Base-by-base conservation (phyloP, 805 yeast species). In the Ogataea dorogensis region DNA sequence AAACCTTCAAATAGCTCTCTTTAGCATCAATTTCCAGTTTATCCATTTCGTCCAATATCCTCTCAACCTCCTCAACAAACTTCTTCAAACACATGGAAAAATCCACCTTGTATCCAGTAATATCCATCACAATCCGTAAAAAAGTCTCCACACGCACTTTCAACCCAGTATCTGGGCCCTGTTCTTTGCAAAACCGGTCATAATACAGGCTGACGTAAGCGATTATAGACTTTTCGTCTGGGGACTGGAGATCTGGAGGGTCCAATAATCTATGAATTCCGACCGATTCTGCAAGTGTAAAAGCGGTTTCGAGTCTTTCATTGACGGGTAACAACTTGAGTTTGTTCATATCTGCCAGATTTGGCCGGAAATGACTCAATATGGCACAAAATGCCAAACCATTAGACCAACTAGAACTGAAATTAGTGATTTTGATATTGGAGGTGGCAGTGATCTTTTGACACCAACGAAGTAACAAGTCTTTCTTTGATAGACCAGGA, bases 131-230 rank as follows among this genome's bases (percentile, higher is more conserved):
- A 5, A 53, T 40, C 12, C 46, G 34, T 20, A 56, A 25, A 34
- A 56, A 56, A 15, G 61, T 47, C 42, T 59, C 60, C 22, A 57
- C 30, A 14, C 58, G 44, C 5, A 46, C 30, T 18, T 41, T 49
- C 21, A 47, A 21, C 10, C 37, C 24, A 2, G 14, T 24, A n/a
- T 28, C 26, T 17, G 36, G 36, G 5, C 28, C 32, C 5, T 40
- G 25, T 11, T 28, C 41, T 21, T 25, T 42, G 27, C 26, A 18
- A 33, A 69, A 68, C 15, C 64, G 61, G 31, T 73, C 75, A 56
- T 68, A 78, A 78, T 81, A 74, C 47, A 78, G 73, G 10, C 80
- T 69, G 8, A 79, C 56, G 50, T 75, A 79, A 12, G 80, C 70
- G 46, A 79, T 66, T 11, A 80, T 63, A 25, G 79, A 68, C 44